phyloP scores from a whole-genome alignment of 768 basidiomycete species.

The Suillus hirtellus region DNA sequence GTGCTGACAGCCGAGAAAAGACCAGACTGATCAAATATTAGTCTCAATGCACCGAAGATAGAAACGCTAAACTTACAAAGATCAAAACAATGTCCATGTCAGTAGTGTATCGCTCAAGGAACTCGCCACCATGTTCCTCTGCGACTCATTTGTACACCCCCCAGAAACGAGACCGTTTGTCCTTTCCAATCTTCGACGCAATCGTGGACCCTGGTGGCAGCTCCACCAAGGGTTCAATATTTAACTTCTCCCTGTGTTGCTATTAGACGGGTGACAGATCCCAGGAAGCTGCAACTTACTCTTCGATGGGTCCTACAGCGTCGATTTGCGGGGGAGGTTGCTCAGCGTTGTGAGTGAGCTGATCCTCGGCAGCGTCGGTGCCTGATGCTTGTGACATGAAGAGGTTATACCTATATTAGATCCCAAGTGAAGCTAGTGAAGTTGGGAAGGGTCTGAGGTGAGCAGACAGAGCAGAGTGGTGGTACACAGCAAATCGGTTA shows the following conservation, averaged over 20 bases:
- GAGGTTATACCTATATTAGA: not conserved
- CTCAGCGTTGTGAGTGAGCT: not conserved
- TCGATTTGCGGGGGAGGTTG: not conserved
- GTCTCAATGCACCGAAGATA: not conserved
- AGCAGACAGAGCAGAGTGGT: not conserved
- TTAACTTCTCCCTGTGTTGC: not conserved
- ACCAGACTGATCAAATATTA: conserved; percentile 12
- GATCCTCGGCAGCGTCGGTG: not conserved
- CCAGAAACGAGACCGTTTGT: conserved; percentile 14
- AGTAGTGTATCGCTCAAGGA: conserved; percentile 17
- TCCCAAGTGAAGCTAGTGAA: not conserved
- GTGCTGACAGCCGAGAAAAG: conserved; percentile 18
- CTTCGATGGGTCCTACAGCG: not conserved
- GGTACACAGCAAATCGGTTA: not conserved
- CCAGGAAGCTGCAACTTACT: not conserved
- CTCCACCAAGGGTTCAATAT: not conserved
- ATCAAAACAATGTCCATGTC: conserved; percentile 22
- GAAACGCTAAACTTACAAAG: conserved; percentile 16
- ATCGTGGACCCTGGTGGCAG: not conserved
- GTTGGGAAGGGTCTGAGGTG: not conserved
- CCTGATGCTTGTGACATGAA: not conserved
- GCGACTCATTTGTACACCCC: conserved; percentile 15
- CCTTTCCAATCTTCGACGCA: not conserved
- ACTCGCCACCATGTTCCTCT: conserved; percentile 18
- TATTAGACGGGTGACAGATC: not conserved